Evolutionary conservation across 2,329 filamentous ascomycete genomes (phyloP), one percentile per base, ranked within the genome.

Genomic region (Epichloe coenophiala): DNA sequence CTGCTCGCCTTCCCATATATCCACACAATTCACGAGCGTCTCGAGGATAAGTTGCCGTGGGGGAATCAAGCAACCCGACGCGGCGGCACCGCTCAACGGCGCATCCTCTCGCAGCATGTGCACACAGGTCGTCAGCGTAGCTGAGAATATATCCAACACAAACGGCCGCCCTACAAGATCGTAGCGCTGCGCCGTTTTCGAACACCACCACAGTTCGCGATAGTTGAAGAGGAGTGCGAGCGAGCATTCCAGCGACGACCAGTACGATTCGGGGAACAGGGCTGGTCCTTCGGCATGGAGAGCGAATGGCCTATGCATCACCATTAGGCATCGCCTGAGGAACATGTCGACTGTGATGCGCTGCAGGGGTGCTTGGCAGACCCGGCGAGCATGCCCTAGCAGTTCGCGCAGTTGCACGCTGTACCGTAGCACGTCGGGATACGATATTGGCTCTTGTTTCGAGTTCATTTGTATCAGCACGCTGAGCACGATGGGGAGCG

Each of bases 171-270:
- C 64, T 11, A 67, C 61, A 3, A 66, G 56, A 31, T 65, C 60
- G 21, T 63, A 53, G 9, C 61, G 56, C 45, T 59, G 52, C 23
- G 27, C 45, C 9, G 54, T 50, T 12, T 63, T 62, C 33, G 57
- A 55, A 8, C 61, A 58, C 62, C 63, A 66, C 39, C 31, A 31
- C 31, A 68, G 55, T 49, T 67, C 63, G 42, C 64, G 63, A 42
- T 66, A 66, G 50, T 66, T 63, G 43, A 67, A 58, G 4, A 67
- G 57, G 23, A 68, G 55, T 8, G 64, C 63, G 5, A 67, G 59
- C 0, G 64, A 65, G 55, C 65, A 68, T 56, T 66, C 63, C 17
- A 68, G 57, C 7, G 65, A 68, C 17, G 60, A 62, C 63, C 65
- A 67, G 57, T 66, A 66, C 33, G 63, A 63, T 50, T 66, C 63